Conservation (phyloP, 1,284 basidiomycete genomes). For the Trametes sp. region DNA sequence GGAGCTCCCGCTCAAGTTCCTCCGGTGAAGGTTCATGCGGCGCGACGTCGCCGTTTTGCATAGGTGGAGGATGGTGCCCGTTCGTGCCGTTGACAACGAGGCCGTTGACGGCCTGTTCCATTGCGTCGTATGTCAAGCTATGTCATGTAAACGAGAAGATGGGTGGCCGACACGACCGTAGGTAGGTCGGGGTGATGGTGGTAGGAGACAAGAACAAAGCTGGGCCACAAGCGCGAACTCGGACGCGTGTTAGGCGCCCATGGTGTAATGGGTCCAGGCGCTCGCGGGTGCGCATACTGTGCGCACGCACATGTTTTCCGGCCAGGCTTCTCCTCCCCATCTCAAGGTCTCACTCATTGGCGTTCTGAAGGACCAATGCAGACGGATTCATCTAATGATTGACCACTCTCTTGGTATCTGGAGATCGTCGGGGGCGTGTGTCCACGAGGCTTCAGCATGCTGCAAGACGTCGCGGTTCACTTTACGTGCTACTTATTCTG, state of each 20-base stretch:
- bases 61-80: constrained; percentile 3
- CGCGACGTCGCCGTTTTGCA: constrained; percentile 37
- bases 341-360: no score
- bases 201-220: constrained; percentile 12
- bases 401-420: no score
- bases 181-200: constrained; percentile 1
- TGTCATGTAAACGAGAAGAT: constrained; percentile 17
- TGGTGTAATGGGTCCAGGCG: no score
- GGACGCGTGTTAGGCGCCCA: constrained; percentile 11
- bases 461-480: no score
- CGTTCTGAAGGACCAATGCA: no score
- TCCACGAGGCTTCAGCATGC: no score
- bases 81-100: constrained; percentile 25
- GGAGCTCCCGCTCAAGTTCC: constrained; percentile 77
- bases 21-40: constrained; percentile 57
- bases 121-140: constrained; percentile 13
- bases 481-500: no score
- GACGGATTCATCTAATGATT: no score
- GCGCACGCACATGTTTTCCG: no score
- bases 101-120: constrained; percentile 33
- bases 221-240: background rate
- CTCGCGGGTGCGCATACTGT: no score
- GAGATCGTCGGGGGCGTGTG: no score
- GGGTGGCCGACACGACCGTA: background rate
- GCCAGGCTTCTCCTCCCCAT: no score